Evolutionary conservation across 2,329 filamentous ascomycete genomes (phyloP), one percentile per base, ranked within the genome.

Genomic region (Seiridium cupressi): DNA sequence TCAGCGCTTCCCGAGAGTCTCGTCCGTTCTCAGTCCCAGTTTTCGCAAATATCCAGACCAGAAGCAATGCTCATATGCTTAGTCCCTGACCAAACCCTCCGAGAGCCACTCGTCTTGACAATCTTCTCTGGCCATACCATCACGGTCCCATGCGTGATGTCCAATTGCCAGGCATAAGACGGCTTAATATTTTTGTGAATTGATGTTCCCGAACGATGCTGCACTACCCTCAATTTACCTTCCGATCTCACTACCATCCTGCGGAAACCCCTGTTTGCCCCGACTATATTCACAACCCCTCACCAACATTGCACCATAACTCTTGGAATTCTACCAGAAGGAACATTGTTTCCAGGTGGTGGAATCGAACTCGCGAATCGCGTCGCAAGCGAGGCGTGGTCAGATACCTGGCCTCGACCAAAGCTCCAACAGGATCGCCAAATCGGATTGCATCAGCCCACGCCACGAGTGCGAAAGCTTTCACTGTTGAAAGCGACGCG

Each of bases 141-240:
- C 36, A 31, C 51, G 51, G 51, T 26, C n/a, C 51, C 2, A 44
- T 55, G 51, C 51, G 51, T 55, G 51, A 55, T 55, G 51, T 42
- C 18, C 51, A 11, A 32, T 32, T 55, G 51, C 51, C 51, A 55
- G 36, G 51, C 36, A 44, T 11, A 55, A 55, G 36, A 55, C 36
- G 49, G 49, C 51, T 40, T 55, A 8, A 18, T 44, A 44, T 26
- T 35, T 26, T 26, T 44, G 36, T 9, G 18, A 31, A 42, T 34
- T 44, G 11, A 36, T 51, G 32, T 18, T n/a, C 5, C 35, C 36
- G 36, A 44, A 40, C 36, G 34, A 55, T 55, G 51, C 51, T 55
- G 32, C 31, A 54, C 36, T 44, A 44, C 18, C 10, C 35, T 31
- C n/a, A 34, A 26, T 31, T 18, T 31, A 18, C n/a, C 10, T 31